A percentile compares a stretch with the other conserved stretches of the same genome.
Conservation (phyloP, 352 stramenopile genomes). For the Pythium phragmitis region DNA sequence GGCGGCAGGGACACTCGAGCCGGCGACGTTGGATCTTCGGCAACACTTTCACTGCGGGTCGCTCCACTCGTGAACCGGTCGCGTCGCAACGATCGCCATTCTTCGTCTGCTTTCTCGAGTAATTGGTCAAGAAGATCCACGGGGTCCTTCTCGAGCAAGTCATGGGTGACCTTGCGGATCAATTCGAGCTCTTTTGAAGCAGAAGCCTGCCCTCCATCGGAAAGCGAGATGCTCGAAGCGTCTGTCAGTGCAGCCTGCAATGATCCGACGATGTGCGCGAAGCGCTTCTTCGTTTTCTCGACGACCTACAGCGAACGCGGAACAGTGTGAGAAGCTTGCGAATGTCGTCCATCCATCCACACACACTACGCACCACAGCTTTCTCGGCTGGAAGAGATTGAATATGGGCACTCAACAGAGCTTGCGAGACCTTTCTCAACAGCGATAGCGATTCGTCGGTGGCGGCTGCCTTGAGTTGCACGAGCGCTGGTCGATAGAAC, state of each 20-base stretch:
- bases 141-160: constrained; percentile 40
- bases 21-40: constrained; percentile 30
- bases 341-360: neutral
- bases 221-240: neutral
- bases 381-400: constrained; percentile 38
- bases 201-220: neutral
- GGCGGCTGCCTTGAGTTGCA: constrained; percentile 23
- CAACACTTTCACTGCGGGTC: constrained; percentile 24
- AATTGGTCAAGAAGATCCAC: constrained; percentile 47
- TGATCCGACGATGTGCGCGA: constrained; percentile 5
- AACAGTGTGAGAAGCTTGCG: neutral
- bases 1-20: constrained; percentile 25
- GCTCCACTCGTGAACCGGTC: constrained; percentile 31
- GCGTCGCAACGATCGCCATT: constrained; percentile 41
- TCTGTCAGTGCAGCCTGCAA: neutral
- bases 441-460: constrained; percentile 28
- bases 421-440: constrained; percentile 40
- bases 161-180: constrained; percentile 39
- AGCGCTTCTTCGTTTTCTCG: constrained; percentile 39
- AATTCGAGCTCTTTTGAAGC: constrained; percentile 32
- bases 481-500: constrained; percentile 42
- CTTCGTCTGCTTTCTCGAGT: constrained; percentile 37
- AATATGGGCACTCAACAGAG: constrained; percentile 43
- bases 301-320: constrained; percentile 31
- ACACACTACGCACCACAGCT: constrained; percentile 23